These are phyloP conservation scores for Penicillium maclennaniae DNA, from an alignment of 495 filamentous ascomycete species.

Conservation along the genomic window DNA sequence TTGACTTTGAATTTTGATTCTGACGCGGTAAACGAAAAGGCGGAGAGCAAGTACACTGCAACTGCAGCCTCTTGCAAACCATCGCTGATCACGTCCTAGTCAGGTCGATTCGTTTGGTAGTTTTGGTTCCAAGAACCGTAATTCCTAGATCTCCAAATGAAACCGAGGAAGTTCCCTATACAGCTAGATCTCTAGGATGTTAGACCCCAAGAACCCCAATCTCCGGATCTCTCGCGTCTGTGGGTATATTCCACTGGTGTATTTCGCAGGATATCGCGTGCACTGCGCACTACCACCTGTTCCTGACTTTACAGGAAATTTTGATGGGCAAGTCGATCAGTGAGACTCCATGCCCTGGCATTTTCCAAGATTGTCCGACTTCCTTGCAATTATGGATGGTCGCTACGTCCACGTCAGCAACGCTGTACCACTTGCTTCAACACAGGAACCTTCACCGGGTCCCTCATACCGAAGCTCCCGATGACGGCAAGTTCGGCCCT, in stretches of 20 bases:
- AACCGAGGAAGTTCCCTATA: too few relatives aligned
- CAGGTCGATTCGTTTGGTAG: neutral
- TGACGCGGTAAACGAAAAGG: constrained; percentile 4
- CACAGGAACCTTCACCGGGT: neutral
- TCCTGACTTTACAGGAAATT: neutral
- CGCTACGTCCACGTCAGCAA: constrained; percentile 4
- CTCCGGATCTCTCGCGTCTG: too few relatives aligned
- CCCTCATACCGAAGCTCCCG: neutral
- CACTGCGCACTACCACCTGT: neutral
- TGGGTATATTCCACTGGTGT: too few relatives aligned
- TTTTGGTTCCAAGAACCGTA: neutral
- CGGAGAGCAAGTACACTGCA: constrained; percentile 9
- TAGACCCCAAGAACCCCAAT: too few relatives aligned
- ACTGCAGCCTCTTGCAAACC: neutral
- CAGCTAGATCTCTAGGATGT: too few relatives aligned
- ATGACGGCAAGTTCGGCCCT: neutral
- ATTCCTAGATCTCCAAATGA: neutral
- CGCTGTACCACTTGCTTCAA: neutral
- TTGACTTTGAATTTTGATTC: neutral
- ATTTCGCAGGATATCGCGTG: neutral
- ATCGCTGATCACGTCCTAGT: neutral
- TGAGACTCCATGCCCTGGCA: constrained; percentile 2
- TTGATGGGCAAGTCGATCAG: constrained; percentile 5
- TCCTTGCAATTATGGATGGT: constrained; percentile 2
- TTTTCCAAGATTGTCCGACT: neutral